Evolutionary conservation across 495 filamentous ascomycete species (phyloP), one percentile per base, ranked within the genome.

Genomic region (Aspergillus sparsus): DNA sequence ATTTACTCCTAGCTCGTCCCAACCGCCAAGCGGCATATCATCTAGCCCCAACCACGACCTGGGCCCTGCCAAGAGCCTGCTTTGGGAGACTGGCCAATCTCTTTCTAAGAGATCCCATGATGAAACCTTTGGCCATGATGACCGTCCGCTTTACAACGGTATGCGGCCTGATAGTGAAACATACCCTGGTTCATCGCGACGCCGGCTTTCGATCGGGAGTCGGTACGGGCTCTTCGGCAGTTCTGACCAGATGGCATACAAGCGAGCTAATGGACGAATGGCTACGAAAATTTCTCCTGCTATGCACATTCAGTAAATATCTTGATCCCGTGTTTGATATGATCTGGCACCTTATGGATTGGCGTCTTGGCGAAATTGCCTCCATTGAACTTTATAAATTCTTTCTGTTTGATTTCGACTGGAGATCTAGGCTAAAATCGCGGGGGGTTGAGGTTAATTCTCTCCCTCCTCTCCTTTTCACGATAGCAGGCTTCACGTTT

Each of bases 61-160:
- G 3, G 62, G 70, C 9, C 50, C 62, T 13, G 68, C 60, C 13
- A 74, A 69, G 53, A 63, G 65, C n/a, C 62, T 69, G 49, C 57
- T 73, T 2, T 80, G 74, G 55, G 70, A 77, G 6, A 73, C 73
- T 0, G 71, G 66, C 8, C 64, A 65, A 0, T 58, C 60, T 10
- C 53, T 71, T 32, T 49, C 66, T 41, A 80, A 80, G 47, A 71
- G 77, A 15, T 66, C 70, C 0, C 72, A 80, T 53, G 75, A 76
- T 49, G 76, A 80, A 39, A 68, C 75, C 2, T 80, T 80, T 44
- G 77, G 76, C 3, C 61, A 66, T 39, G 71, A 77, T 51, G 74
- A 80, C 0, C 70, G 74, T 13, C 66, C 80, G 5, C 72, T 83
- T 47, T 71, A 77, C 49, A 80, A 84, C 63, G 82, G 81, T 50